Conservation (phyloP, 768 basidiomycete species). For the Rhodotorula sphaerocarpa region DNA sequence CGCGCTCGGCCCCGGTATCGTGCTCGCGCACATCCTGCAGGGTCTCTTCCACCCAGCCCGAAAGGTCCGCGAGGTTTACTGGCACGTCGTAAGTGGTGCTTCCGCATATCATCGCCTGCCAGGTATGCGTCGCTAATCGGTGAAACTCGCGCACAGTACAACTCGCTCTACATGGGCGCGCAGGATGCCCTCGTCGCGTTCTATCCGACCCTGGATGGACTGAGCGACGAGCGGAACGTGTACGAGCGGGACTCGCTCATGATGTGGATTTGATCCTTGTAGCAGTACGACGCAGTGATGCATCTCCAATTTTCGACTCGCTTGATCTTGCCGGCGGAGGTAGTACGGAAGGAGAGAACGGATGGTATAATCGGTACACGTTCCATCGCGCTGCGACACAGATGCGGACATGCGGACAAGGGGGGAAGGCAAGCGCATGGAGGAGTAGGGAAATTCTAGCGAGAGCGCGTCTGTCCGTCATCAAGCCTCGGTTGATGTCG, state of each 20-base stretch:
- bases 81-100: conserved; percentile 1
- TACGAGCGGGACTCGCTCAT: conserved; percentile 67
- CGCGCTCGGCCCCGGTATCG: conserved; percentile 82
- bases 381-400: too few species aligned
- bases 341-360: too few species aligned
- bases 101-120: background rate
- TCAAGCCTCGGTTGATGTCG: background rate
- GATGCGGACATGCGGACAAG: too few species aligned
- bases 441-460: too few species aligned
- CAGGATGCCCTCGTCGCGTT: conserved; percentile 87
- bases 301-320: too few species aligned
- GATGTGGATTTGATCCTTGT: background rate
- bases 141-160: too few species aligned
- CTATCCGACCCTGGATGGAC: conserved; percentile 66
- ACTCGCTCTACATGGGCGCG: conserved; percentile 75
- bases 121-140: too few species aligned
- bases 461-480: too few species aligned
- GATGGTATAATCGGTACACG: too few species aligned
- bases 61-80: conserved; percentile 74
- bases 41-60: conserved; percentile 95
- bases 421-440: too few species aligned
- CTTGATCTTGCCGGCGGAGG: too few species aligned
- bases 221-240: conserved; percentile 82
- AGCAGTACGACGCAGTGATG: too few species aligned
- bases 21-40: conserved; percentile 85